A percentile compares a stretch with the other conserved stretches of the same genome.
phyloP scores from a whole-genome alignment of 768 basidiomycete species.

The Mycena venus region DNA sequence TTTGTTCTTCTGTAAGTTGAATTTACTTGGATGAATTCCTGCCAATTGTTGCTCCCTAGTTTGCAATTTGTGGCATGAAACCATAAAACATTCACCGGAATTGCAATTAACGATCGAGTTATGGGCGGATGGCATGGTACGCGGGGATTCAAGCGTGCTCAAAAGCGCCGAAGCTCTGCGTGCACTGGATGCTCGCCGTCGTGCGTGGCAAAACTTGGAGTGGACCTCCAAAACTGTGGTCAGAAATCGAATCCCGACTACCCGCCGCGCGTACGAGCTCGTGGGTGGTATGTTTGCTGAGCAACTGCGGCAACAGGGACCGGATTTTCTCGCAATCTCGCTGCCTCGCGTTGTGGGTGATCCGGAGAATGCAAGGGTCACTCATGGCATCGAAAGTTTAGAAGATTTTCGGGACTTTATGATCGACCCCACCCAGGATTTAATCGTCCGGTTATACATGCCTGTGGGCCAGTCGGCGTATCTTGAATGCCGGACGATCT shows the following conservation, averaged over 20 bases:
- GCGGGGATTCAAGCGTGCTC: background rate
- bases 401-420: constrained; percentile 1
- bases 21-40: background rate
- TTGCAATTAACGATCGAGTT: constrained; percentile 12
- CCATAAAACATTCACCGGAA: background rate
- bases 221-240: background rate
- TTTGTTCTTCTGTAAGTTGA: background rate
- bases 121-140: constrained; percentile 16
- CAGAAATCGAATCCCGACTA: background rate
- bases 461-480: background rate
- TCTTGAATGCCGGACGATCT: constrained; percentile 11
- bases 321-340: background rate
- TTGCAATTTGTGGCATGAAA: background rate
- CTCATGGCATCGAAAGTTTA: background rate
- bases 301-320: background rate
- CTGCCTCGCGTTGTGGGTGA: background rate
- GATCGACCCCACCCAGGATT: constrained; percentile 5
- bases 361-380: background rate
- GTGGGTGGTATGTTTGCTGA: constrained; percentile 3
- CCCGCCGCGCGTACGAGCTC: constrained; percentile 8
- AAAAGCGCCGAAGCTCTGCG: background rate
- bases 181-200: background rate
- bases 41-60: background rate
- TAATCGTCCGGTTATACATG: background rate
- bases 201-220: constrained; percentile 11